A percentile compares a stretch with the other conserved stretches of the same genome.
Evolutionary conservation across 352 stramenopile genomes (phyloP).

Genomic region (Globisporangium canariense): DNA sequence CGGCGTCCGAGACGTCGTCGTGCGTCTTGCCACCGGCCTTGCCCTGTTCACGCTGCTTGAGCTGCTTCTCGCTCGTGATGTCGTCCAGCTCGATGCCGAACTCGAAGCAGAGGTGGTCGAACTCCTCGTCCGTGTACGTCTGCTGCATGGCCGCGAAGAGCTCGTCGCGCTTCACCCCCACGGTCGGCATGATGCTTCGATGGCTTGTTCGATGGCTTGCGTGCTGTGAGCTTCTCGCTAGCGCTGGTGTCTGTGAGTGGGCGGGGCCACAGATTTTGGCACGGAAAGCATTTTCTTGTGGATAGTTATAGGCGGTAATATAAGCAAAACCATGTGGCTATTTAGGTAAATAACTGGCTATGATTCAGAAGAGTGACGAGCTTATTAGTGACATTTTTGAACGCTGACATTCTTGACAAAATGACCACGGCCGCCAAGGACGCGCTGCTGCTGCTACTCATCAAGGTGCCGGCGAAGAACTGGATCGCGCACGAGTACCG

Average conservation of each 20-base stretch:
- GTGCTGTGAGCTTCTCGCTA: no score
- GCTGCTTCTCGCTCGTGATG: constrained; percentile 85
- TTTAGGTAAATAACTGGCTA: background rate
- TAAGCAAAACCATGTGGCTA: background rate
- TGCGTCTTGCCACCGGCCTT: constrained; percentile 43
- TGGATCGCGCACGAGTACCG: constrained; percentile 22
- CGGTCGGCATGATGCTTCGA: constrained; percentile 93
- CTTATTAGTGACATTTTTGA: no score
- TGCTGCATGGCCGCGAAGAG: constrained; percentile 97
- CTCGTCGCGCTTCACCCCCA: constrained; percentile 95
- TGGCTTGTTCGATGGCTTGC: background rate
- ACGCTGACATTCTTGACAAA: no score
- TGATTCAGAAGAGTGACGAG: background rate
- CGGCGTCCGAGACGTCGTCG: constrained; percentile 71
- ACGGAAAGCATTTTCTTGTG: constrained; percentile 8
- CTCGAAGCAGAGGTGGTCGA: constrained; percentile 99
- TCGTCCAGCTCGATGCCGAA: constrained; percentile 99
- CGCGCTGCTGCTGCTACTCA: constrained; percentile 15
- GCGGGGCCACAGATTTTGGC: constrained; percentile 8
- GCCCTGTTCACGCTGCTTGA: constrained; percentile 84
- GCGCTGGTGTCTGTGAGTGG: background rate
- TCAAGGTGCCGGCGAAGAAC: constrained; percentile 26
- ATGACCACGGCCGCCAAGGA: no score
- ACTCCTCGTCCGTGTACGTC: constrained; percentile 98
- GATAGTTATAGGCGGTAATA: background rate